These are phyloP conservation scores for Phaeomoniella chlamydospora DNA, from an alignment of 2,329 filamentous ascomycete species.

Conservation along the genomic window DNA sequence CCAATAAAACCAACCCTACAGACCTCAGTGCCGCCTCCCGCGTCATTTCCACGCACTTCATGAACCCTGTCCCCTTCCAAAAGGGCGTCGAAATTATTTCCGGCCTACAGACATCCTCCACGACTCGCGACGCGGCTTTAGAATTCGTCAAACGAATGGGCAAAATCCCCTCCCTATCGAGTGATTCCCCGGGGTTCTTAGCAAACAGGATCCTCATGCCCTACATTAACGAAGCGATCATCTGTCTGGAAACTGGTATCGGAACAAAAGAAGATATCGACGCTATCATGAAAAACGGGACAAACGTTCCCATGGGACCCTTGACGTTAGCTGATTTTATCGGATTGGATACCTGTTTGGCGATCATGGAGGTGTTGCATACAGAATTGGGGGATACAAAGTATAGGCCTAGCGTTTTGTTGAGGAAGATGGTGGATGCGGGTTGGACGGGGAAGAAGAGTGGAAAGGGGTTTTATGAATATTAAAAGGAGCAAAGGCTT, in stretches of 20 bases:
- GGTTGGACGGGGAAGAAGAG: conserved; percentile 97
- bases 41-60: conserved; percentile 93
- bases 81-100: conserved; percentile 97
- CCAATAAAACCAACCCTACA: conserved; percentile 62
- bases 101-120: conserved; percentile 75
- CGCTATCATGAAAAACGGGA: conserved; percentile 97
- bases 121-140: conserved; percentile 68
- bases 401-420: conserved; percentile 75
- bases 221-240: conserved; percentile 96
- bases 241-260: conserved; percentile 87
- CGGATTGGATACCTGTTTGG: conserved; percentile 84
- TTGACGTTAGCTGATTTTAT: conserved; percentile 93
- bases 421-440: conserved; percentile 93
- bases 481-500: conserved; percentile 41
- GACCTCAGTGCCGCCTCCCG: conserved; percentile 71
- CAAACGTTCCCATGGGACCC: conserved; percentile 96
- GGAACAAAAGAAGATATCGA: conserved; percentile 87
- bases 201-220: conserved; percentile 97
- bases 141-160: conserved; percentile 85
- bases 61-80: conserved; percentile 96
- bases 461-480: conserved; percentile 91
- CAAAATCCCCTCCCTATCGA: conserved; percentile 76
- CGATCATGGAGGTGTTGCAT: conserved; percentile 94
- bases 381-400: conserved; percentile 89
- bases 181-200: conserved; percentile 84